phyloP scores from a whole-genome alignment of 768 basidiomycete genomes.

The Termitomyces heimii region DNA sequence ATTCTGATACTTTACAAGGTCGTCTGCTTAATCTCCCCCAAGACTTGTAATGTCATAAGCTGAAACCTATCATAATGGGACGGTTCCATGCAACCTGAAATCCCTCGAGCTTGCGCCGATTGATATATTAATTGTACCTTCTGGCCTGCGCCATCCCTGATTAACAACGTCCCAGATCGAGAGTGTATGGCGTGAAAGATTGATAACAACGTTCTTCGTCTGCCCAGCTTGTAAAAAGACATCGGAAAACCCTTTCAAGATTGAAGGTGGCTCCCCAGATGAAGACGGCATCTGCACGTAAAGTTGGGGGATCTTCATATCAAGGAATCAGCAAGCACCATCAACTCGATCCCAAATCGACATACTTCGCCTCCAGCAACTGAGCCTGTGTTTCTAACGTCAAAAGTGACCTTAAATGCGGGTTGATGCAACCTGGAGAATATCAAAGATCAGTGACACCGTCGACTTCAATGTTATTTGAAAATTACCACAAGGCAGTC shows the following conservation, averaged over 20 bases:
- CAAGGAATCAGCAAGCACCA: not conserved
- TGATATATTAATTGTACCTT: constrained; percentile 45
- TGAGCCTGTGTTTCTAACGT: constrained; percentile 48
- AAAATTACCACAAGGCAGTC: constrained; percentile 49
- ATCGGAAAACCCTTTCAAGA: constrained; percentile 52
- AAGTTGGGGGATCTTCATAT: constrained; percentile 47
- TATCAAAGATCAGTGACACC: not conserved
- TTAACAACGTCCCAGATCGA: constrained; percentile 54
- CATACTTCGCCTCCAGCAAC: constrained; percentile 52
- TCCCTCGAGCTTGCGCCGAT: constrained; percentile 53
- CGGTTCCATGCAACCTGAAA: constrained; percentile 13
- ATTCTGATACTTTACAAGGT: constrained; percentile 16
- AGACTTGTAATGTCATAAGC: constrained; percentile 12
- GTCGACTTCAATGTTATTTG: constrained; percentile 5
- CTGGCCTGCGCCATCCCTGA: constrained; percentile 56
- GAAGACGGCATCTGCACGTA: constrained; percentile 47
- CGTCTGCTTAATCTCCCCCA: constrained; percentile 24
- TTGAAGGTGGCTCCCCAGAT: constrained; percentile 48
- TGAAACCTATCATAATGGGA: constrained; percentile 1
- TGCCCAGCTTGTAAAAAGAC: constrained; percentile 34
- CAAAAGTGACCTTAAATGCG: constrained; percentile 46
- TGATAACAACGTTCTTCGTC: constrained; percentile 30
- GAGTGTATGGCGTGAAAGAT: constrained; percentile 44
- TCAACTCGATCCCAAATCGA: not conserved
- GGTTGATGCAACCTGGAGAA: constrained; percentile 58